Conservation (phyloP, 2,329 filamentous ascomycete species). For the Nannizziopsis barbatae region DNA sequence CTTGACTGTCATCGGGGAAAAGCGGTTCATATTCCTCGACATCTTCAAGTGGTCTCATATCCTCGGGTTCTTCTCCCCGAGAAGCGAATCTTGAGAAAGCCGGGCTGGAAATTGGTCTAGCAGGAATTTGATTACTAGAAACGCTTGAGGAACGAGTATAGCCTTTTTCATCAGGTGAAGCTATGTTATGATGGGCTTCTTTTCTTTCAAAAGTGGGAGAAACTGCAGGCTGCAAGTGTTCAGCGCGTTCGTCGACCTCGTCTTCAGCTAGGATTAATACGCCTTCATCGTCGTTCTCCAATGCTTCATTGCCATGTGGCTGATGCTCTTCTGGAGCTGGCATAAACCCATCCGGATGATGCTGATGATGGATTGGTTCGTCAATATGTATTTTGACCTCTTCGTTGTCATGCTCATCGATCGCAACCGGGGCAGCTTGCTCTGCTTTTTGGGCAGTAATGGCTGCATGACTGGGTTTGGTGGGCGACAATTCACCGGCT, state of each 20-base stretch:
- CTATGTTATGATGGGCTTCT: conserved; percentile 36
- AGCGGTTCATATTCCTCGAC: conserved; percentile 91
- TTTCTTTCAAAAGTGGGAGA: conserved; percentile 59
- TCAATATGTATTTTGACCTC: conserved; percentile 58
- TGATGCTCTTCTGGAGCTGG: conserved; percentile 44
- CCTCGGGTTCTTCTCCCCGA: conserved; percentile 40
- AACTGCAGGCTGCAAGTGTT: conserved; percentile 66
- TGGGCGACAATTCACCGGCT: conserved; percentile 41
- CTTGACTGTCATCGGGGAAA: conserved; percentile 67
- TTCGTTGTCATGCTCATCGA: conserved; percentile 25
- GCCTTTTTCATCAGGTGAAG: conserved; percentile 40
- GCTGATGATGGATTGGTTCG: conserved; percentile 42
- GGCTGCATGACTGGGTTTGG: conserved; percentile 40
- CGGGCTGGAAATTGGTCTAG: conserved; percentile 46
- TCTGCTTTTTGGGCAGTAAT: conserved; percentile 15
- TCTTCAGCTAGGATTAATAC: conserved; percentile 82
- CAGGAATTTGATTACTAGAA: conserved; percentile 53
- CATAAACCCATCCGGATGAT: conserved; percentile 41
- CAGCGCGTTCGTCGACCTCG: conserved; percentile 60
- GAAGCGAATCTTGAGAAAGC: conserved; percentile 45
- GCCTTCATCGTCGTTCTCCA: conserved; percentile 41
- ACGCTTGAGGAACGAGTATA: conserved; percentile 44
- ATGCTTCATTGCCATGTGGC: conserved; percentile 33
- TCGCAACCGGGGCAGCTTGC: conserved; percentile 24
- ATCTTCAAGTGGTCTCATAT: conserved; percentile 58